Percentiles rank a stretch among this genome's conserved stretches.
phyloP scores from a whole-genome alignment of 768 basidiomycete species.

The Cystobasidium ongulense region DNA sequence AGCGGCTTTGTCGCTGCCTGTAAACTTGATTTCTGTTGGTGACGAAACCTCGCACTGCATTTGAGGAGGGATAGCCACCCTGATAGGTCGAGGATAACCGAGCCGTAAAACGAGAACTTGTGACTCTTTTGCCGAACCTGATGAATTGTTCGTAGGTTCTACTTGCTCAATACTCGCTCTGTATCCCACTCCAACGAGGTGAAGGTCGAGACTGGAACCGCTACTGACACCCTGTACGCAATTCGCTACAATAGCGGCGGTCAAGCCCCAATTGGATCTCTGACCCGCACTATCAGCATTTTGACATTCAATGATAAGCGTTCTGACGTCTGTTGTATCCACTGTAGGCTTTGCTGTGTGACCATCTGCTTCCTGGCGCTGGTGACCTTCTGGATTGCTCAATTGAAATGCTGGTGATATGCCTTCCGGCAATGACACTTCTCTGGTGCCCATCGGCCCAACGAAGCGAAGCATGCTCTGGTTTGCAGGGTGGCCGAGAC shows the following conservation, averaged over 20 bases:
- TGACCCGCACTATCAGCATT: conserved; percentile 56
- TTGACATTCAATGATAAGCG: not conserved
- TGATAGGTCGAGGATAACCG: conserved; percentile 80
- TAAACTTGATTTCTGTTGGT: conserved; percentile 73
- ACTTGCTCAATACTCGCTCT: conserved; percentile 76
- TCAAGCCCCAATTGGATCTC: conserved; percentile 90
- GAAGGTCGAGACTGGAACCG: conserved; percentile 73
- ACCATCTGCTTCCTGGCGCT: too few relatives aligned
- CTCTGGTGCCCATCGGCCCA: not conserved
- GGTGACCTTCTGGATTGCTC: not conserved
- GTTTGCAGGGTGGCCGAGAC: not conserved
- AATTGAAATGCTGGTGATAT: not conserved
- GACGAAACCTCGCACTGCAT: conserved; percentile 71
- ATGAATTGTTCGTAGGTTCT: conserved; percentile 45
- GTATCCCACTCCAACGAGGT: conserved; percentile 91
- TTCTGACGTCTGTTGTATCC: not conserved
- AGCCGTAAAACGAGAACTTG: conserved; percentile 68
- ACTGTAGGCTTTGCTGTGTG: too few relatives aligned
- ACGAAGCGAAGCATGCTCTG: not conserved
- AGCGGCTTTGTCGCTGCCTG: conserved; percentile 76
- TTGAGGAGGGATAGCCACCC: conserved; percentile 68
- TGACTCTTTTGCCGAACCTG: not conserved
- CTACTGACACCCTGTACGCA: conserved; percentile 81
- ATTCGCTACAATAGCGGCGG: conserved; percentile 78
- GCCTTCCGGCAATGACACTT: not conserved